These are phyloP conservation scores for Eucalyptus cloeziana DNA, from an alignment of 345 rosid species.

Conservation along the genomic window DNA sequence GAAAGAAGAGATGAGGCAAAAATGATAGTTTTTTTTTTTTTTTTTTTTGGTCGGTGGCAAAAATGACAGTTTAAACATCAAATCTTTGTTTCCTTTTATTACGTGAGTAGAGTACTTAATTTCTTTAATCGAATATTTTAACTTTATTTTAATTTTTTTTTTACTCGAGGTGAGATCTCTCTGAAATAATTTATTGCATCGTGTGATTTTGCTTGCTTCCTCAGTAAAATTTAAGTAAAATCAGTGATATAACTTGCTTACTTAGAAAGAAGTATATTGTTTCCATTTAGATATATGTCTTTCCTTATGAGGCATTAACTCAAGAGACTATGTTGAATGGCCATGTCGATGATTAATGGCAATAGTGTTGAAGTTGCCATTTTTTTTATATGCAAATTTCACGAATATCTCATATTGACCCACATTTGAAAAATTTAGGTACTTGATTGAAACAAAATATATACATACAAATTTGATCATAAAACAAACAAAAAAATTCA, in stretches of 20 bases:
- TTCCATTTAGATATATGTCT: fast-evolving
- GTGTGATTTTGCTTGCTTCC: neutral
- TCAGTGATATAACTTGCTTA: fast-evolving
- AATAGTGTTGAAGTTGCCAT: neutral
- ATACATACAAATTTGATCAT: no score
- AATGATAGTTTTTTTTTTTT: no score
- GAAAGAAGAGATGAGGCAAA: neutral
- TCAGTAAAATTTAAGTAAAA: fast-evolving
- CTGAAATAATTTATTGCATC: neutral
- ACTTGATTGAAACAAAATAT: no score
- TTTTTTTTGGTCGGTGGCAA: no score
- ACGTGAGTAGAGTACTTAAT: neutral
- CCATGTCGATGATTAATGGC: fast-evolving
- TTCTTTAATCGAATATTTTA: neutral
- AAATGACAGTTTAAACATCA: neutral
- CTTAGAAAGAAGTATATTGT: fast-evolving
- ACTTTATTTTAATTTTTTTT: no score
- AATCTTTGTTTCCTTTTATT: fast-evolving
- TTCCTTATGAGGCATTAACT: neutral
- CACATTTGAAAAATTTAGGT: neutral
- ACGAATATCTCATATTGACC: fast-evolving
- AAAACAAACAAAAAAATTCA: neutral
- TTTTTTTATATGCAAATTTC: neutral
- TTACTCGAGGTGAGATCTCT: neutral
- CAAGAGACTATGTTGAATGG: neutral